Conservation (phyloP, 2,329 filamentous ascomycete species). For the Didymella arachidicola region DNA sequence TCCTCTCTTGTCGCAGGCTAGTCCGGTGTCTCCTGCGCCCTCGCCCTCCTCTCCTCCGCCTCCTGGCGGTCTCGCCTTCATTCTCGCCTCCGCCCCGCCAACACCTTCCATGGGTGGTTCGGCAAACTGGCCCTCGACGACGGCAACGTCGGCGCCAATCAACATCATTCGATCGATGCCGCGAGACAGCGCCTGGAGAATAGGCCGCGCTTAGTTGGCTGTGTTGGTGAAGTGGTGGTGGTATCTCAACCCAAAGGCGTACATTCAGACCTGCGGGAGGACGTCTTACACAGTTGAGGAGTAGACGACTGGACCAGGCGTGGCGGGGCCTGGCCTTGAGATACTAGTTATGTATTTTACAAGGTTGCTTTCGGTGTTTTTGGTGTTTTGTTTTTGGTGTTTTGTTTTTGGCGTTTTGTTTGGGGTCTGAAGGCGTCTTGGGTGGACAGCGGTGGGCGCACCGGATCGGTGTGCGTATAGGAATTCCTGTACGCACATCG, state of each 20-base stretch:
- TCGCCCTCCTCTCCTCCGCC: not conserved
- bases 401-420: not conserved
- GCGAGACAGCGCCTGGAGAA: not conserved
- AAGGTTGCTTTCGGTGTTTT: not conserved
- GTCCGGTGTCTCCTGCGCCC: not conserved
- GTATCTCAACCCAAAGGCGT: slow-evolving; percentile 10
- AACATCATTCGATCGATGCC: not conserved
- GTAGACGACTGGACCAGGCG: slow-evolving; percentile 4
- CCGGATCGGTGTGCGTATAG: not conserved
- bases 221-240: not conserved
- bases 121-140: not conserved
- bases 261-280: slow-evolving; percentile 11
- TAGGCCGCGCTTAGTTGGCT: not conserved
- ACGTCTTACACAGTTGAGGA: slow-evolving; percentile 9
- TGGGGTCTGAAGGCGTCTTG: not conserved
- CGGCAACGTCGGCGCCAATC: not conserved
- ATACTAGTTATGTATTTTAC: not conserved
- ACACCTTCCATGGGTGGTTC: not conserved
- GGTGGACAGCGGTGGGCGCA: not conserved
- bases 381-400: not conserved
- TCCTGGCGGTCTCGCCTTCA: not conserved
- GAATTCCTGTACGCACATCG: not conserved
- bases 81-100: not conserved
- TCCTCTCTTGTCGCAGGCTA: not conserved
- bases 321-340: slow-evolving; percentile 3